Percentiles rank a stretch among this genome's conserved stretches.
phyloP scores from a whole-genome alignment of 768 basidiomycete genomes.

The Trametes villosa region DNA sequence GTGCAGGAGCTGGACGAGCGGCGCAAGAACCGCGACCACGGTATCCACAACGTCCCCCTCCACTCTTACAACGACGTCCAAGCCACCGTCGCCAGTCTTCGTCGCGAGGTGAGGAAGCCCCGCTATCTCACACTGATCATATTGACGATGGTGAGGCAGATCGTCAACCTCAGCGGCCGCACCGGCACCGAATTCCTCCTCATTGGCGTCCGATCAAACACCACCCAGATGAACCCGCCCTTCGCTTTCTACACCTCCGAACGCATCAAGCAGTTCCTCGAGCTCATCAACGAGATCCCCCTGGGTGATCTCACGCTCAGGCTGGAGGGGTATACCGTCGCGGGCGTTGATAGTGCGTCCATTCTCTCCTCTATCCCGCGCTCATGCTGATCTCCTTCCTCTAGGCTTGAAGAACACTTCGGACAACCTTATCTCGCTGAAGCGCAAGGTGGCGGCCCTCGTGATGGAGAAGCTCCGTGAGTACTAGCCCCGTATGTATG shows the following conservation, averaged over 20 bases:
- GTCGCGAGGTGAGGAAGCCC: not conserved
- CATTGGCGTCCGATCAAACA: not conserved
- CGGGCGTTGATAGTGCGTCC: not conserved
- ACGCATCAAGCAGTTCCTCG: not conserved
- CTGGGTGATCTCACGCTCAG: not conserved
- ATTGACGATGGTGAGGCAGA: not conserved
- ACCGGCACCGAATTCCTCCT: conserved; percentile 2
- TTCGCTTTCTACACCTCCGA: conserved; percentile 6
- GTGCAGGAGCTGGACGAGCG: not conserved
- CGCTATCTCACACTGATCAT: not conserved
- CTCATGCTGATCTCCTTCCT: not conserved
- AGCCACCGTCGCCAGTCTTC: not conserved
- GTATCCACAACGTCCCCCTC: conserved; percentile 7
- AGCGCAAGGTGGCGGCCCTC: not conserved
- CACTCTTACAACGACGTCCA: conserved; percentile 17
- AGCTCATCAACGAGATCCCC: not conserved
- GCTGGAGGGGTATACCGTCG: not conserved
- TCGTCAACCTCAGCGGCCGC: conserved; percentile 5
- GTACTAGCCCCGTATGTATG: not conserved
- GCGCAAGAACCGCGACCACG: not conserved
- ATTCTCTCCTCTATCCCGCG: not conserved
- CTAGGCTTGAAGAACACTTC: not conserved
- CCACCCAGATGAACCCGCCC: not conserved
- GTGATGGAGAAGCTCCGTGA: conserved; percentile 10
- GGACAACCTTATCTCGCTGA: not conserved